Evolutionary conservation across 2,329 filamentous ascomycete genomes (phyloP).

Genomic region (Pyrenochaeta sp.): DNA sequence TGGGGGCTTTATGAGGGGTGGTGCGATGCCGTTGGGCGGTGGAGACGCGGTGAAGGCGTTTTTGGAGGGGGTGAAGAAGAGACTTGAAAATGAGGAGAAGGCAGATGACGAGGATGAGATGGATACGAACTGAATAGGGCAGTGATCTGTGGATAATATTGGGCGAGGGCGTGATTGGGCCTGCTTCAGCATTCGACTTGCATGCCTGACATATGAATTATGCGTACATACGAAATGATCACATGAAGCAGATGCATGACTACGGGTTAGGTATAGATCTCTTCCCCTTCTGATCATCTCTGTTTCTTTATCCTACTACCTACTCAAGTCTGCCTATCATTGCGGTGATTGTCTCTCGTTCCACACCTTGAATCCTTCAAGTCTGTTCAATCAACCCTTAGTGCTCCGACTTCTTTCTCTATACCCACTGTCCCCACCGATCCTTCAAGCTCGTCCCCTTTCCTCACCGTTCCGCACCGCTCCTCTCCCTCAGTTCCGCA

Average conservation of each 20-base stretch:
- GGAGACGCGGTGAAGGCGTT: conserved; percentile 91
- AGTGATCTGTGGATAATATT: neutral
- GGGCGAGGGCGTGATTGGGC: neutral
- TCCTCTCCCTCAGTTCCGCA: conserved; percentile 21
- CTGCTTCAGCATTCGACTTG: neutral
- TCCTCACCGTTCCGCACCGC: conserved; percentile 8
- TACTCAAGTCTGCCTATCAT: neutral
- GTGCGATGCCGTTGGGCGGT: conserved; percentile 84
- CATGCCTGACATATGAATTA: conserved; percentile 14
- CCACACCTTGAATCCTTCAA: neutral
- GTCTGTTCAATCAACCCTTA: no score
- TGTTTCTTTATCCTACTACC: neutral
- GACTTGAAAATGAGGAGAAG: conserved; percentile 66
- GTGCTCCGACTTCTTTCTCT: neutral
- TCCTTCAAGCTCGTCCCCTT: conserved; percentile 17
- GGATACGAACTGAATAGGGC: conserved; percentile 38
- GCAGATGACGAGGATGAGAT: conserved; percentile 38
- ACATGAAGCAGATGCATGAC: neutral
- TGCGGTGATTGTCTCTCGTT: neutral
- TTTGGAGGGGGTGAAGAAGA: conserved; percentile 84
- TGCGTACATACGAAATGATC: conserved; percentile 9
- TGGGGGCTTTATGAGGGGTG: conserved; percentile 80
- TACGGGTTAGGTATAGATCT: neutral
- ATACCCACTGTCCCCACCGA: neutral
- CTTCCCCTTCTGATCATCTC: neutral